These are phyloP conservation scores for Candida mesenterica DNA, from an alignment of 1,139 yeast genomes.

Conservation along the genomic window DNA sequence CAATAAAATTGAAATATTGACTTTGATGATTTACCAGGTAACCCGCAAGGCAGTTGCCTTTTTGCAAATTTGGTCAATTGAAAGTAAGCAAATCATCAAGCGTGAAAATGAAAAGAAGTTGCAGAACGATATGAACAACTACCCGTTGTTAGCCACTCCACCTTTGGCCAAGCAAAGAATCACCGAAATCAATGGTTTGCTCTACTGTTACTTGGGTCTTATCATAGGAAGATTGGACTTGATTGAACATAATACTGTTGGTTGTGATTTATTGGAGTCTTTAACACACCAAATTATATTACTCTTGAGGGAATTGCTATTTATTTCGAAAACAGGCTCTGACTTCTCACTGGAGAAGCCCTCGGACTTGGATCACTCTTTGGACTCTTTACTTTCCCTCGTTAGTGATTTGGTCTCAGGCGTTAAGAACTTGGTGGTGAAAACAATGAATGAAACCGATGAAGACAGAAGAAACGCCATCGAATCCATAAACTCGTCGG, in stretches of 20 bases:
- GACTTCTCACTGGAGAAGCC: conserved; percentile 43
- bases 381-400: conserved; percentile 56
- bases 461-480: conserved; percentile 18
- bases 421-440: conserved; percentile 60
- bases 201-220: conserved; percentile 69
- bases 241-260: conserved; percentile 68
- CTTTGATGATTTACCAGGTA: conserved; percentile 71
- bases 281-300: conserved; percentile 68
- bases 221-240: conserved; percentile 72
- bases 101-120: conserved; percentile 36
- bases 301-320: conserved; percentile 60
- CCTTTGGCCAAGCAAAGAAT: conserved; percentile 73
- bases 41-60: conserved; percentile 70
- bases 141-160: conserved; percentile 48
- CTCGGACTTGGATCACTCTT: conserved; percentile 50
- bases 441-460: conserved; percentile 44
- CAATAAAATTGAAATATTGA: conserved; percentile 66
- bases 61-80: conserved; percentile 72
- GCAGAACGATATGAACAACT: conserved; percentile 40
- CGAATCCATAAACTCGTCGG: conserved; percentile 3
- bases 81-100: conserved; percentile 43
- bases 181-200: conserved; percentile 69
- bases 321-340: conserved; percentile 57
- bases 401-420: conserved; percentile 66
- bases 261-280: conserved; percentile 65